These are phyloP conservation scores for Aspergillus neotritici DNA, from an alignment of 2,329 filamentous ascomycete genomes.

Conservation along the genomic window DNA sequence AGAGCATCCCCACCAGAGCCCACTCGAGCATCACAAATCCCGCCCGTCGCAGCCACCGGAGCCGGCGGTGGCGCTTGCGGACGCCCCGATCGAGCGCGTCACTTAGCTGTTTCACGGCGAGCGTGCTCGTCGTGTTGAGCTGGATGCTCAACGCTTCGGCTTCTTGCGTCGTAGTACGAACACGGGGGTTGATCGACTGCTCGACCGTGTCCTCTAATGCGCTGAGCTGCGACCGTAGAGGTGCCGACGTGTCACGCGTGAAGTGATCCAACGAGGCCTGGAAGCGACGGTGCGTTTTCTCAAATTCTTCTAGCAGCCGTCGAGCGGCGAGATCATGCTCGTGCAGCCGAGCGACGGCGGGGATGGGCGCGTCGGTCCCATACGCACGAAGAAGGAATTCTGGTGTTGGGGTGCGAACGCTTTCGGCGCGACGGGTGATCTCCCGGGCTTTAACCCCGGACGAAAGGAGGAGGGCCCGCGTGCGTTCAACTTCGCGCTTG, in stretches of 20 bases:
- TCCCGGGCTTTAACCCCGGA: conserved; percentile 88
- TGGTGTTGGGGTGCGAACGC: conserved; percentile 33
- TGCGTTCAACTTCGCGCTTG: conserved; percentile 72
- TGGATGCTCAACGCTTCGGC: conserved; percentile 74
- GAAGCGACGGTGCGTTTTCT: conserved; percentile 41
- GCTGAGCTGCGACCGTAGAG: conserved; percentile 41
- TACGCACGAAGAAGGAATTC: conserved; percentile 30
- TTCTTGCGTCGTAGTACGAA: conserved; percentile 65
- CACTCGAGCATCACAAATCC: conserved; percentile 84
- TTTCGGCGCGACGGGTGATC: conserved; percentile 61
- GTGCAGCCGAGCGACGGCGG: conserved; percentile 43
- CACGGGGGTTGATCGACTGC: conserved; percentile 50
- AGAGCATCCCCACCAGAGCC: conserved; percentile 81
- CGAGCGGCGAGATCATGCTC: conserved; percentile 51
- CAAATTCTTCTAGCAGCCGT: conserved; percentile 45
- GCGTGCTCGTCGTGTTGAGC: conserved; percentile 67
- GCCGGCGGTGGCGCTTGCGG: conserved; percentile 65
- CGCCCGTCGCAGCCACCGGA: conserved; percentile 68
- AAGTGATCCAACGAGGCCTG: conserved; percentile 43
- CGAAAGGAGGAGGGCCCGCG: conserved; percentile 68
- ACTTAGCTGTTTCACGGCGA: conserved; percentile 72
- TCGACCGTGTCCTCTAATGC: conserved; percentile 44
- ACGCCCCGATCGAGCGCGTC: conserved; percentile 67
- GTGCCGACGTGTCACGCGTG: conserved; percentile 40
- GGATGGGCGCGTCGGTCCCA: conserved; percentile 28